Conservation (phyloP, 352 stramenopile genomes). For the Saprolegnia parasitica region DNA sequence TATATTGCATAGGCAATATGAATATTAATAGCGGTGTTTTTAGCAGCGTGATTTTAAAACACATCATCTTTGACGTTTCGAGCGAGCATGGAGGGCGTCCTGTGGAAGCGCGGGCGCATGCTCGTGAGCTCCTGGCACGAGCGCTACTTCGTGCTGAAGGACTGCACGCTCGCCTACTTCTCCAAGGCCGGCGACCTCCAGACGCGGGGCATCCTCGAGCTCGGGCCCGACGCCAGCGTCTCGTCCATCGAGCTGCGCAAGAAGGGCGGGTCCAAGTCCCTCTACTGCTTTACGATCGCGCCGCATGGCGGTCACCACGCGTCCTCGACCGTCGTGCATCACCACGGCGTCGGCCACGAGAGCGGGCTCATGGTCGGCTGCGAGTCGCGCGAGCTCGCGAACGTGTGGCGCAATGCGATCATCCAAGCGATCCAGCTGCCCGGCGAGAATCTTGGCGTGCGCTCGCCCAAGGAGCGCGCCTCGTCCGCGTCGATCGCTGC, state of each 20-base stretch:
- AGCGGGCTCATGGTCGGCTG: too few relatives aligned
- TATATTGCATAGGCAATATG: too few relatives aligned
- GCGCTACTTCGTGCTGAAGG: slow-evolving; percentile 28
- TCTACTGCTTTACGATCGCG: slow-evolving; percentile 23
- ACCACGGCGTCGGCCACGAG: too few relatives aligned
- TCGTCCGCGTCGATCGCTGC: neutral
- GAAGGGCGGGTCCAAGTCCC: slow-evolving; percentile 4
- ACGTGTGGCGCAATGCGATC: slow-evolving; percentile 10
- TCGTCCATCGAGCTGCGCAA: slow-evolving; percentile 16
- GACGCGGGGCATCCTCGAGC: slow-evolving; percentile 17
- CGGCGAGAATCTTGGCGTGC: too few relatives aligned
- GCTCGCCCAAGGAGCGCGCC: too few relatives aligned
- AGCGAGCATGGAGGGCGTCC: slow-evolving; percentile 21
- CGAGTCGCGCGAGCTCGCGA: slow-evolving; percentile 14
- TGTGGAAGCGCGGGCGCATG: slow-evolving; percentile 17
- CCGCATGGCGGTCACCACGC: neutral
- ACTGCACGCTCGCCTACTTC: slow-evolving; percentile 22
- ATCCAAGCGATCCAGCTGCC: slow-evolving; percentile 8
- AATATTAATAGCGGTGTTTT: too few relatives aligned
- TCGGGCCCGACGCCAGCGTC: slow-evolving; percentile 2
- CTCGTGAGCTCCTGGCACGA: slow-evolving; percentile 20
- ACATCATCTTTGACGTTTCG: too few relatives aligned
- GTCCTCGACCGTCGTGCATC: too few relatives aligned
- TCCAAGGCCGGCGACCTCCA: slow-evolving; percentile 25
- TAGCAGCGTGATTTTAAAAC: too few relatives aligned